A percentile compares a stretch with the other conserved stretches of the same genome.
Evolutionary conservation across 2,329 filamentous ascomycete species (phyloP).

Genomic region (Pyrenochaeta sp.): DNA sequence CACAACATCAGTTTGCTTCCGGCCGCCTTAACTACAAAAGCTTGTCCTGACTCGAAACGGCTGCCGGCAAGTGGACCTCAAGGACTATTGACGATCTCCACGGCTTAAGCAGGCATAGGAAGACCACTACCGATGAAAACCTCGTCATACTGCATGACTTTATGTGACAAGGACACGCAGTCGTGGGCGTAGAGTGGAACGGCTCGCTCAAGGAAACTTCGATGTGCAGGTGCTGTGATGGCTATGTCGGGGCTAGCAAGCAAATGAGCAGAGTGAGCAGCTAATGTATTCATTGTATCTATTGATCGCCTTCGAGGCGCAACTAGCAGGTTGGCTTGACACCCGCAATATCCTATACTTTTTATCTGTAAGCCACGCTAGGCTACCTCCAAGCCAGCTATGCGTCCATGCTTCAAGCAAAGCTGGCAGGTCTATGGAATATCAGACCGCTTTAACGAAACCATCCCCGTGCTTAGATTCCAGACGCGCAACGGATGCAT

Average conservation of each 20-base stretch:
- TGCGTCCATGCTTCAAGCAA: conserved; percentile 31
- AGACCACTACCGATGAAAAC: not conserved
- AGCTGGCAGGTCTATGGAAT: conserved; percentile 34
- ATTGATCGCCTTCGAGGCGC: conserved; percentile 25
- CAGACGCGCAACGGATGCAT: conserved; percentile 20
- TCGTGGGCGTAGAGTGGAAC: conserved; percentile 16
- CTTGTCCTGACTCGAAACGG: not conserved
- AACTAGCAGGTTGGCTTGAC: conserved; percentile 31
- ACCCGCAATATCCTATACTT: conserved; percentile 37
- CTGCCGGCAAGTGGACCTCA: conserved; percentile 8
- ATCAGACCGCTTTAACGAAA: conserved; percentile 33
- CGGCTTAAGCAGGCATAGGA: not conserved
- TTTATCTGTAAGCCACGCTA: conserved; percentile 38
- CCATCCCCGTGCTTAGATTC: conserved; percentile 13
- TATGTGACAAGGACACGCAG: conserved; percentile 8
- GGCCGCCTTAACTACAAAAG: not conserved
- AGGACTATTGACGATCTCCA: conserved; percentile 4
- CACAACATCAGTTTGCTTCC: conserved; percentile 10
- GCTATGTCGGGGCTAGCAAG: conserved; percentile 5
- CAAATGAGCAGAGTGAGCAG: not conserved
- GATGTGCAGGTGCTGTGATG: conserved; percentile 12
- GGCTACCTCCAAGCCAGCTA: conserved; percentile 30
- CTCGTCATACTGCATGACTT: conserved; percentile 17
- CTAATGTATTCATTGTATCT: conserved; percentile 27
- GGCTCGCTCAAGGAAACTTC: conserved; percentile 10